Conservation (phyloP, 1,284 basidiomycete genomes). For the Leccinum subfulvum region DNA sequence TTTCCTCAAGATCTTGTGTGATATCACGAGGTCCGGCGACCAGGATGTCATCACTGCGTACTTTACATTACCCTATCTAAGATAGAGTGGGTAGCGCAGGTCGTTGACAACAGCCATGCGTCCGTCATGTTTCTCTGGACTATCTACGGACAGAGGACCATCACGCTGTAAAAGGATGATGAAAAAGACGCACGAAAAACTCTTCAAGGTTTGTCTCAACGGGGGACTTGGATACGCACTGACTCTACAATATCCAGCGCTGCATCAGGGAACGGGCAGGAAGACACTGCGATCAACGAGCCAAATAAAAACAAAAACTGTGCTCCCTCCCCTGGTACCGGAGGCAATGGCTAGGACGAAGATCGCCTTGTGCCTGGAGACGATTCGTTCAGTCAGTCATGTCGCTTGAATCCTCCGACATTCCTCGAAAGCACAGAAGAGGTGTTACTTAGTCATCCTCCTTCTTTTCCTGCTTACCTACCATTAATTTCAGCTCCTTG, state of each 20-base stretch:
- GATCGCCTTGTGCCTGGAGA: not conserved
- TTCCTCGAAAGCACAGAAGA: too few relatives aligned
- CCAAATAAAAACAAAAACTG: not conserved
- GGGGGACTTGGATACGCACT: not conserved
- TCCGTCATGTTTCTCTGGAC: conserved; percentile 24
- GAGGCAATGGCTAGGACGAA: not conserved
- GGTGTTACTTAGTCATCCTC: too few relatives aligned
- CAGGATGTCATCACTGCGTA: conserved; percentile 17
- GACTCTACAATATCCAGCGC: not conserved
- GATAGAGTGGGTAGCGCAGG: conserved; percentile 35
- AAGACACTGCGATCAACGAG: not conserved
- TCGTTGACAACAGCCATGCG: conserved; percentile 29
- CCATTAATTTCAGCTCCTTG: conserved; percentile 50
- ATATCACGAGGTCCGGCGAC: conserved; percentile 14
- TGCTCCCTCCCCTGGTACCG: not conserved
- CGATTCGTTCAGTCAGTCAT: too few relatives aligned
- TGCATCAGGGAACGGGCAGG: not conserved
- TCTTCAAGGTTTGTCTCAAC: not conserved
- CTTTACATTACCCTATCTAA: conserved; percentile 28
- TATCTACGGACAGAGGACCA: conserved; percentile 5
- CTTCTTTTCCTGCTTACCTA: not conserved
- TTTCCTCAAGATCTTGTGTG: conserved; percentile 21
- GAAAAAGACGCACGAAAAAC: not conserved
- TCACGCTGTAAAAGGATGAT: not conserved
- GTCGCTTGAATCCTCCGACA: too few relatives aligned